Evolutionary conservation across 208 protist species (phyloP).

Genomic region (Leishmania tropica): DNA sequence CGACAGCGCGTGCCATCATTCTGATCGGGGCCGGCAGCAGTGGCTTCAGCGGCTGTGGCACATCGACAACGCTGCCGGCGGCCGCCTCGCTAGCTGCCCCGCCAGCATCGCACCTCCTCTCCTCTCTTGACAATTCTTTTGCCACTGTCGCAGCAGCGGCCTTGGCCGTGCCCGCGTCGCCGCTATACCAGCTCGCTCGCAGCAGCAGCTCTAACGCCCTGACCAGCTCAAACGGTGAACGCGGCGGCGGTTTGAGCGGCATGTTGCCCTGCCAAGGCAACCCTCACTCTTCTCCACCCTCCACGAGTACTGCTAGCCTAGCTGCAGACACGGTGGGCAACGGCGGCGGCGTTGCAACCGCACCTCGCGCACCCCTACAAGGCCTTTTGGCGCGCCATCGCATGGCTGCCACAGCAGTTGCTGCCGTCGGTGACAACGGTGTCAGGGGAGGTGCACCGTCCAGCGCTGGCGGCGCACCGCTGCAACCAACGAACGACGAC

Average conservation of each 20-base stretch:
- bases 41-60: neutral
- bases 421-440: neutral
- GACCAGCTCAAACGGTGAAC: neutral
- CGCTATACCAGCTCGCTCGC: slow-evolving; percentile 29
- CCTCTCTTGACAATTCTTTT: slow-evolving; percentile 32
- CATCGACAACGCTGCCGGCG: neutral
- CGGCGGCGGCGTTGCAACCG: neutral
- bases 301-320: neutral
- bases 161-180: slow-evolving; percentile 23
- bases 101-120: slow-evolving; percentile 17
- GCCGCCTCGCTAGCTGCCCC: neutral
- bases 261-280: neutral
- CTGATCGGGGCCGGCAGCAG: slow-evolving; percentile 13
- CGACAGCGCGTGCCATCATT: slow-evolving; percentile 12
- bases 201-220: slow-evolving; percentile 18
- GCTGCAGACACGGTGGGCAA: neutral
- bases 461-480: neutral
- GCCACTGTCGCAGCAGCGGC: slow-evolving; percentile 7
- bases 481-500: slow-evolving; percentile 19
- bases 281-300: neutral
- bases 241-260: neutral
- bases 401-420: neutral
- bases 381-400: neutral
- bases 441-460: neutral
- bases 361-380: neutral